phyloP scores from a whole-genome alignment of 371 early-diverging fungal genomes.

The Mortierella sp. region DNA sequence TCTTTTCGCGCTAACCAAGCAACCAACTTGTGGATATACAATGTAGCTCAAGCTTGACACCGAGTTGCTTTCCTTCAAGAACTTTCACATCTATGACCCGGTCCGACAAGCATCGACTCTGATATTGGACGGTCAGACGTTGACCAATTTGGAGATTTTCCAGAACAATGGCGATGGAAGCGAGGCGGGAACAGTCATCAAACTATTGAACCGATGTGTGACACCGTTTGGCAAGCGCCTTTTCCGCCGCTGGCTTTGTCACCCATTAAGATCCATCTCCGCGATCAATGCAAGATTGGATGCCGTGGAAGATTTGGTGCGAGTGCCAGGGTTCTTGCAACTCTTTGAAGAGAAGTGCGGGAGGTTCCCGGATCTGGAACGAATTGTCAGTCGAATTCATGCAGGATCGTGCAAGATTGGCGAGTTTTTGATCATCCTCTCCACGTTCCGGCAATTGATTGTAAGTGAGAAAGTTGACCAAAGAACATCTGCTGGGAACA shows the following conservation, averaged over 20 bases:
- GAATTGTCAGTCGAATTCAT: slow-evolving; percentile 91
- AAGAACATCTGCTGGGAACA: too few relatives aligned
- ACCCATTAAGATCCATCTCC: slow-evolving; percentile 80
- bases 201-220: slow-evolving; percentile 85
- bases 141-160: slow-evolving; percentile 95
- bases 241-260: slow-evolving; percentile 92
- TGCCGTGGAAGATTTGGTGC: slow-evolving; percentile 85
- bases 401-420: slow-evolving; percentile 82
- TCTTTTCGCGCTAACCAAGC: too few relatives aligned
- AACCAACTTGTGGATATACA: neutral
- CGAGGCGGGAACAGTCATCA: slow-evolving; percentile 86
- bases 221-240: slow-evolving; percentile 93
- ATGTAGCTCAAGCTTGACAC: slow-evolving; percentile 82
- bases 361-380: slow-evolving; percentile 91
- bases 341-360: slow-evolving; percentile 50
- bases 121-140: slow-evolving; percentile 94
- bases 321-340: slow-evolving; percentile 61
- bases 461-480: slow-evolving; percentile 60
- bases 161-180: slow-evolving; percentile 84
- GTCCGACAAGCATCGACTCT: slow-evolving; percentile 72
- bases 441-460: slow-evolving; percentile 66
- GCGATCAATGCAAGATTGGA: slow-evolving; percentile 91
- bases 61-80: slow-evolving; percentile 84
- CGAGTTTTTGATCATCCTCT: slow-evolving; percentile 76
- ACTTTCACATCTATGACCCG: slow-evolving; percentile 86